Conservation (phyloP, 1,284 basidiomycete species). For the Leccinum pachyderme region DNA sequence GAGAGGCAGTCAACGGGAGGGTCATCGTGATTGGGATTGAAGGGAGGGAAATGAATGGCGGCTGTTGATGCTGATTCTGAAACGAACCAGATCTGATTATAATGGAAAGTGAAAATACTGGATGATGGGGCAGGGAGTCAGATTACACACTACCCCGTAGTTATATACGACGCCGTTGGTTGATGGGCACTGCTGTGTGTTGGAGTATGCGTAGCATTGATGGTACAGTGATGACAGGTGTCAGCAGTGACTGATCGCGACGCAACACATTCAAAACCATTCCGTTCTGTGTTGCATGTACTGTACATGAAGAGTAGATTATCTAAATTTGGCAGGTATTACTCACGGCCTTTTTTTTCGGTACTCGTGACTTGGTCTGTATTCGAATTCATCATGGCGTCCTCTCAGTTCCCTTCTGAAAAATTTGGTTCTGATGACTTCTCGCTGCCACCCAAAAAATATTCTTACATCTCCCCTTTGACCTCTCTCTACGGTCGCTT, state of each 20-base stretch:
- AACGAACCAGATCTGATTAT: slow-evolving; percentile 1
- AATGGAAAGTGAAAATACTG: background rate
- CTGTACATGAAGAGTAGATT: too few relatives aligned
- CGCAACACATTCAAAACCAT: background rate
- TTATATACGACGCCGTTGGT: too few relatives aligned
- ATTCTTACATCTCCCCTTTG: slow-evolving; percentile 48
- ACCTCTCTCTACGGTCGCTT: slow-evolving; percentile 69
- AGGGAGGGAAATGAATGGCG: background rate
- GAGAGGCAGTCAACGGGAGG: slow-evolving; percentile 28
- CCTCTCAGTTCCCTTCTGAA: slow-evolving; percentile 37
- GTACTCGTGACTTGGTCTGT: slow-evolving; percentile 14
- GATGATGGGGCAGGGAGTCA: background rate
- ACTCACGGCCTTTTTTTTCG: slow-evolving; percentile 35
- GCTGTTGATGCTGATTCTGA: background rate
- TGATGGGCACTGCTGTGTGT: too few relatives aligned
- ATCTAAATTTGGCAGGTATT: slow-evolving; percentile 25
- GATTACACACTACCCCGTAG: background rate
- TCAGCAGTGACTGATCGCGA: background rate
- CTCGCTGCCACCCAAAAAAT: slow-evolving; percentile 12
- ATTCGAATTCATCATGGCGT: slow-evolving; percentile 39
- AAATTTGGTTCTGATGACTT: slow-evolving; percentile 35
- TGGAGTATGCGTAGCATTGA: background rate
- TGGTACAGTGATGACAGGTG: background rate
- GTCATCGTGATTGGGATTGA: slow-evolving; percentile 11
- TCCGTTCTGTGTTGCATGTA: background rate